Percentiles rank a stretch among this genome's conserved stretches.
These are phyloP conservation scores for Wakefieldia striispora DNA, from an alignment of 768 basidiomycete genomes.

Conservation along the genomic window DNA sequence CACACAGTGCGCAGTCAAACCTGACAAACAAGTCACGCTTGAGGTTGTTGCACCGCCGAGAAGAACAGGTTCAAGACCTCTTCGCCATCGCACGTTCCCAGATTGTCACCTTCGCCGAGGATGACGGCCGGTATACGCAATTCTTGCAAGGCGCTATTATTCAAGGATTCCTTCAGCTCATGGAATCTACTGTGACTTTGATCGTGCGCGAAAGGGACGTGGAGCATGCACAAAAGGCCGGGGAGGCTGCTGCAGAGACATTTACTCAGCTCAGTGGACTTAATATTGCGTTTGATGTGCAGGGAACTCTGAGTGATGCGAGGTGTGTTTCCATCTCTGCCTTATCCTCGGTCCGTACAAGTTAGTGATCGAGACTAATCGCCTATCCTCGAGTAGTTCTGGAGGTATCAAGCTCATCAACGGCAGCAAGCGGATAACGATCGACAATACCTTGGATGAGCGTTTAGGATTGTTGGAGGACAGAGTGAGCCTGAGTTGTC, in stretches of 20 bases:
- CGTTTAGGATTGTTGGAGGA: slow-evolving; percentile 87
- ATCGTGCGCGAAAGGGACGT: slow-evolving; percentile 67
- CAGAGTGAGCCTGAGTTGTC: slow-evolving; percentile 50
- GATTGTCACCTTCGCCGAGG: slow-evolving; percentile 59
- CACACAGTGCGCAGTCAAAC: slow-evolving; percentile 82
- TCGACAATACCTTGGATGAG: slow-evolving; percentile 96
- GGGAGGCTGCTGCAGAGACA: slow-evolving; percentile 55
- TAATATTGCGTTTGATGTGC: slow-evolving; percentile 55
- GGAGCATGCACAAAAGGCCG: slow-evolving; percentile 58
- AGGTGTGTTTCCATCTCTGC: slow-evolving; percentile 45
- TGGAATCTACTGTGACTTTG: slow-evolving; percentile 72
- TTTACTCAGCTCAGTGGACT: slow-evolving; percentile 82
- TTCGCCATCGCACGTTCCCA: slow-evolving; percentile 70
- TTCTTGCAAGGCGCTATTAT: slow-evolving; percentile 83
- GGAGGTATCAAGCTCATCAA: slow-evolving; percentile 82
- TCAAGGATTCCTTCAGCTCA: slow-evolving; percentile 80
- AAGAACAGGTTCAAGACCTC: slow-evolving; percentile 88
- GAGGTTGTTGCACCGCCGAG: slow-evolving; percentile 83
- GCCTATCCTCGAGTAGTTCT: slow-evolving; percentile 44
- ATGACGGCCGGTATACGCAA: slow-evolving; percentile 69
- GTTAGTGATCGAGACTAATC: background rate
- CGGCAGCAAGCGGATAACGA: slow-evolving; percentile 72
- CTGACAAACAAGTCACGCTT: slow-evolving; percentile 96
- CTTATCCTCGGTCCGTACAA: no score
- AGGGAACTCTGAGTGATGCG: slow-evolving; percentile 63